A percentile compares a stretch with the other conserved stretches of the same genome.
Evolutionary conservation across 768 basidiomycete species (phyloP).

Genomic region (Suillus variegatus): DNA sequence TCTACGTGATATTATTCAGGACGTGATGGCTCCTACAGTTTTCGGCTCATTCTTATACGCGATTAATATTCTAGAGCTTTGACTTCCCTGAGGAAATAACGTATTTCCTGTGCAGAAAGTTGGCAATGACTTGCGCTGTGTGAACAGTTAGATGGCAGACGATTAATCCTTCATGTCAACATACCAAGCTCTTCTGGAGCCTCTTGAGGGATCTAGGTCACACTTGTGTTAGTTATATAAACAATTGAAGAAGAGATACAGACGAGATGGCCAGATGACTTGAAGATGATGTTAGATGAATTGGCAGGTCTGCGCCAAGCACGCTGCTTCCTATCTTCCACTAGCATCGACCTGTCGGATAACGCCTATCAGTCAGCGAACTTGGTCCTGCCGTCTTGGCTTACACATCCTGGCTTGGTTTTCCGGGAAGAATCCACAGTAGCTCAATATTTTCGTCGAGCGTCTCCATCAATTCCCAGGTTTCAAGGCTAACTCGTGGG

Average conservation of each 20-base stretch:
- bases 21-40: too few relatives aligned
- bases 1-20: background rate
- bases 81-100: background rate
- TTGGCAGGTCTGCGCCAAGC: slow-evolving; percentile 33
- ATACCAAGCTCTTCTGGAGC: slow-evolving; percentile 31
- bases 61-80: background rate
- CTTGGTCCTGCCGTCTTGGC: background rate
- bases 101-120: background rate
- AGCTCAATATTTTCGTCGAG: slow-evolving; percentile 28
- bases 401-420: slow-evolving; percentile 13
- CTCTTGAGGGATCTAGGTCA: slow-evolving; percentile 28
- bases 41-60: background rate
- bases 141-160: background rate
- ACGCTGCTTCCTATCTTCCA: slow-evolving; percentile 14
- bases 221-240: background rate
- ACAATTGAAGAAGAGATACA: slow-evolving; percentile 5
- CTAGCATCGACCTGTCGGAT: slow-evolving; percentile 14
- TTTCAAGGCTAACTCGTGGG: slow-evolving; percentile 20
- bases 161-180: background rate
- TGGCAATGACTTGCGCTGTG: background rate
- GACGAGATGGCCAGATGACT: slow-evolving; percentile 28
- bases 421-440: slow-evolving; percentile 30
- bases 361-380: background rate
- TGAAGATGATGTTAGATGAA: slow-evolving; percentile 30
- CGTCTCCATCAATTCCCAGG: slow-evolving; percentile 27